Evolutionary conservation across 2,329 filamentous ascomycete species (phyloP), one percentile per base, ranked within the genome.

Genomic region (Keithomyces neogunnii): DNA sequence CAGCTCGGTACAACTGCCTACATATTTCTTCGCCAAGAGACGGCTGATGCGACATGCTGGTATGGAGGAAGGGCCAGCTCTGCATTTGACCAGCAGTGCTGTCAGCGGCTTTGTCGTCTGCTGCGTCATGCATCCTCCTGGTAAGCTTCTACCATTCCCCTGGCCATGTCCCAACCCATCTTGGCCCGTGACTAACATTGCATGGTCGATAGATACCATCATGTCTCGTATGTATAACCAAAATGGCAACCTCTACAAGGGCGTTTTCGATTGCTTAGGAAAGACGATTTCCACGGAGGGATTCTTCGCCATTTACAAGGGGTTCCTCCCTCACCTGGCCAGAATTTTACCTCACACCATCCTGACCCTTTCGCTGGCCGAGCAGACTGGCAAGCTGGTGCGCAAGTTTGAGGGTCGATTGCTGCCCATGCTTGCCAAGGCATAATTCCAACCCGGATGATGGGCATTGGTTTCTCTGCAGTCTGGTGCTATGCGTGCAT

Each of bases 211-310:
- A 80, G 93, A 99, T 68, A 99, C 93, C 4, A 88, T 99, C 71
- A 99, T 99, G 93, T 93, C 89, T 55, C 86, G 93, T 56, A 85
- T 99, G 76, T 99, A 99, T 77, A 99, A 99, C 74, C 93, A 99
- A 69, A 95, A 91, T 55, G 93, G 93, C 49, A 95, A 96, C 66
- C 78, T 99, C n/a, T 99, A 99, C 76, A 85, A 80, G 59, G 88
- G 91, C 53, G 89, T 95, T 4, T 88, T 95, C 56, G 93, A 99
- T 71, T 99, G 93, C 67, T 71, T 97, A 54, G 82, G 80, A 66
- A 91, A 96, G 73, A 99, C 93, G 0, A 78, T 99, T 55, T 86
- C 85, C 66, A 96, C 89, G 0, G 93, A 99, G 68, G 93, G 93
- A 28, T 62, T 96, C 49, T 72, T 97, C 45, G 93, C 93, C 55